A percentile compares a stretch with the other conserved stretches of the same genome.
Evolutionary conservation across 2,329 filamentous ascomycete genomes (phyloP).

Genomic region (Chrysosphaeria jannelii): DNA sequence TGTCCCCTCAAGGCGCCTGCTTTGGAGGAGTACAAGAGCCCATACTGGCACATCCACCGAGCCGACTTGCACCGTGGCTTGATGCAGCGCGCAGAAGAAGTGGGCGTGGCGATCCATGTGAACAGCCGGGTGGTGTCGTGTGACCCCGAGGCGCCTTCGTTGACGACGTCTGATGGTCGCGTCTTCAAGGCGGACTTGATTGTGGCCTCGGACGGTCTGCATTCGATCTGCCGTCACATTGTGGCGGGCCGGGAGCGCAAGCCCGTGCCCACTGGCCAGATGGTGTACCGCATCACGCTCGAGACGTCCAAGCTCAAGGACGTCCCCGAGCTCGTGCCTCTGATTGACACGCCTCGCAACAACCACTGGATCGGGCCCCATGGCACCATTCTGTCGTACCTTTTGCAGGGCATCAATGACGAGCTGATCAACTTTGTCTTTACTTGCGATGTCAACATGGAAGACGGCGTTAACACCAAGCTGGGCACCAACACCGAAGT

Average conservation of each 20-base stretch:
- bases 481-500: constrained; percentile 2
- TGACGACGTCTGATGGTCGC: constrained; percentile 1
- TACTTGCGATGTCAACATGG: constrained; percentile 2
- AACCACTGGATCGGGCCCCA: constrained; percentile 21
- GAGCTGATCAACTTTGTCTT: constrained; percentile 4
- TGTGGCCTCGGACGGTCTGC: constrained; percentile 3
- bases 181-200: constrained; percentile 2
- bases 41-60: constrained; percentile 7
- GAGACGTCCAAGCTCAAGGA: constrained; percentile 7
- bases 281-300: constrained; percentile 18
- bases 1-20: constrained; percentile 20
- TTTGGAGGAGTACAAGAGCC: constrained; percentile 18
- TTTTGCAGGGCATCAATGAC: constrained; percentile 2
- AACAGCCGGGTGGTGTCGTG: constrained; percentile 2
- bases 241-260: constrained; percentile 4
- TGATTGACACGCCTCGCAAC: constrained; percentile 17
- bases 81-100: constrained; percentile 1
- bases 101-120: constrained; percentile 2
- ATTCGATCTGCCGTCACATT: constrained; percentile 3
- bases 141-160: constrained; percentile 1
- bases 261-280: constrained; percentile 14
- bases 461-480: constrained; percentile 2
- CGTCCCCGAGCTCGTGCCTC: constrained; percentile 12
- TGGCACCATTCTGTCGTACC: constrained; percentile 5
- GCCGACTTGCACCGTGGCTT: constrained; percentile 4